Percentiles rank a stretch among this genome's conserved stretches.
phyloP scores from a whole-genome alignment of 805 yeast genomes.

The Schwanniomyces vanrijiae region DNA sequence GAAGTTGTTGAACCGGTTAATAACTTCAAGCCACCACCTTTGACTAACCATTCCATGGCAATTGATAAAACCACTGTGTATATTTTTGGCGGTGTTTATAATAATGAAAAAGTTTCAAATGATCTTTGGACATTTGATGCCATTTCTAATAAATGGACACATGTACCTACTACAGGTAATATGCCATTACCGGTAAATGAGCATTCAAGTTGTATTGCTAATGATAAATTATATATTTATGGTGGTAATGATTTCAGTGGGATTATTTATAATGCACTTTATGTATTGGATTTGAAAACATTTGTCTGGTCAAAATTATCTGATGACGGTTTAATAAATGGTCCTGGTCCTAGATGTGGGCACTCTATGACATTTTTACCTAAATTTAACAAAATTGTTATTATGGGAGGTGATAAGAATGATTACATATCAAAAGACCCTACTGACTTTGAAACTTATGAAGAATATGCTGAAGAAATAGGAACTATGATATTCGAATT shows the following conservation, averaged over 20 bases:
- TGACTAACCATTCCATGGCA: slow-evolving; percentile 89
- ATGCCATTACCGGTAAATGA: slow-evolving; percentile 86
- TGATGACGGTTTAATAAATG: slow-evolving; percentile 43
- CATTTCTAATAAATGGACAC: slow-evolving; percentile 63
- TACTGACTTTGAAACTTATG: slow-evolving; percentile 52
- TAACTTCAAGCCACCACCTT: slow-evolving; percentile 66
- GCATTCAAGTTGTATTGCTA: slow-evolving; percentile 80
- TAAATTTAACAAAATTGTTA: slow-evolving; percentile 63
- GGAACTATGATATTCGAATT: slow-evolving; percentile 66
- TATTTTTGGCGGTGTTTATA: slow-evolving; percentile 85
- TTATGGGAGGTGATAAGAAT: slow-evolving; percentile 90
- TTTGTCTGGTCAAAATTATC: slow-evolving; percentile 72
- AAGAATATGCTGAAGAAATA: slow-evolving; percentile 42
- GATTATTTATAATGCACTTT: slow-evolving; percentile 60
- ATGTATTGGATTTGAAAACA: slow-evolving; percentile 73
- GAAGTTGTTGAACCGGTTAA: slow-evolving; percentile 58
- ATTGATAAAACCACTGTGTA: slow-evolving; percentile 76
- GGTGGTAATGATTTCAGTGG: slow-evolving; percentile 89
- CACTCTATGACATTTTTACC: slow-evolving; percentile 79
- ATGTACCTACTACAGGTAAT: slow-evolving; percentile 67
- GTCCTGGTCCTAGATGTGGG: slow-evolving; percentile 87
- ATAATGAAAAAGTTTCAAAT: slow-evolving; percentile 65
- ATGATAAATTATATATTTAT: slow-evolving; percentile 75
- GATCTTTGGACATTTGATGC: slow-evolving; percentile 86
- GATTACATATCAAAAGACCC: slow-evolving; percentile 58